Evolutionary conservation across 1,284 basidiomycete genomes (phyloP).

Genomic region (Laetiporus sulphureus): DNA sequence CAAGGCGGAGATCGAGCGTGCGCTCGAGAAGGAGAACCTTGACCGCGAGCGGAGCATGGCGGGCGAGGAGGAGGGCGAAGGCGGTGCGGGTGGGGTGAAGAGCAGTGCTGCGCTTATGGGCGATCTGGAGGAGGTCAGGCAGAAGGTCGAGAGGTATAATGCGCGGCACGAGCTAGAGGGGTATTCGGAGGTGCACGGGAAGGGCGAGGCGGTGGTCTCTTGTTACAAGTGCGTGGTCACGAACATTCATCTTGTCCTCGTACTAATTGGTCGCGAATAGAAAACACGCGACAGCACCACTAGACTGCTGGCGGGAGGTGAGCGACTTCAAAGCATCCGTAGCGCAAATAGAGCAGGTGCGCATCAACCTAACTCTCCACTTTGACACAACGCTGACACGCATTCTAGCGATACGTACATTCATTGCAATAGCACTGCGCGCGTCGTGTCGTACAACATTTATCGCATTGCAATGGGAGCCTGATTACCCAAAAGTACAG

Average conservation of each 20-base stretch:
- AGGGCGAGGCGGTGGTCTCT: constrained; percentile 52
- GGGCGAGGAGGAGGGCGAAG: constrained; percentile 30
- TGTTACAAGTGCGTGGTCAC: constrained; percentile 67
- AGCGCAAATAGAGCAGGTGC: constrained; percentile 55
- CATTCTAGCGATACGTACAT: constrained; percentile 45
- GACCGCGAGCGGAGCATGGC: constrained; percentile 57
- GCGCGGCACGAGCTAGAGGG: constrained; percentile 47
- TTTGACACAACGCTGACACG: constrained; percentile 10
- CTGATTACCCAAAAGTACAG: neutral
- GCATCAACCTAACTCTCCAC: constrained; percentile 9
- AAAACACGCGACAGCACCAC: constrained; percentile 46
- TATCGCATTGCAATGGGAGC: neutral
- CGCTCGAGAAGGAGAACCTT: constrained; percentile 75
- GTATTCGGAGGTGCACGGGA: constrained; percentile 50
- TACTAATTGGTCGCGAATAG: constrained; percentile 30
- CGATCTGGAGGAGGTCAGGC: constrained; percentile 65
- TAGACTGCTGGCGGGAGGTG: constrained; percentile 78
- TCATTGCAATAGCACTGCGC: constrained; percentile 43
- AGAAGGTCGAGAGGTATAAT: constrained; percentile 70
- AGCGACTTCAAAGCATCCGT: constrained; percentile 69
- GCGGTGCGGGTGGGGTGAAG: constrained; percentile 39
- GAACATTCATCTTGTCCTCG: neutral
- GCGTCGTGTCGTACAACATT: neutral
- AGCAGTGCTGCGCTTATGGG: constrained; percentile 57
- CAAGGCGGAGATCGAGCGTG: constrained; percentile 57